Conservation (phyloP, 768 basidiomycete species). For the Leccinellum luteum region DNA sequence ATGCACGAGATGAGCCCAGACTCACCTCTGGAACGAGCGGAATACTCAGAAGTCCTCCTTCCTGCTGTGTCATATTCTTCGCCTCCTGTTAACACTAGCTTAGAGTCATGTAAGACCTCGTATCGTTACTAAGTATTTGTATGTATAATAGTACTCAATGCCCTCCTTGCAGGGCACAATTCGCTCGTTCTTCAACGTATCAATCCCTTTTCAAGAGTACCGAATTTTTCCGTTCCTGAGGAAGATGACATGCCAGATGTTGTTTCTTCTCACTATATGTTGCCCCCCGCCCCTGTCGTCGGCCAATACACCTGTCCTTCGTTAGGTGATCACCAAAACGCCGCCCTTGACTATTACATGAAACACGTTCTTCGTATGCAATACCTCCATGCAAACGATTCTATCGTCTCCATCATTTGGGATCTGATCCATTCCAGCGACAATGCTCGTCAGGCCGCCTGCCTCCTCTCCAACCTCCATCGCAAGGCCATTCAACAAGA, state of each 20-base stretch:
- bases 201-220: slow-evolving; percentile 27
- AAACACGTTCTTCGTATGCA: slow-evolving; percentile 61
- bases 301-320: slow-evolving; percentile 14
- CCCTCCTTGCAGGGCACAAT: slow-evolving; percentile 50
- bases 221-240: slow-evolving; percentile 9
- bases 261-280: slow-evolving; percentile 23
- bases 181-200: slow-evolving; percentile 23
- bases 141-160: slow-evolving; percentile 68
- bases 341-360: slow-evolving; percentile 47
- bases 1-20: slow-evolving; percentile 34
- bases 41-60: slow-evolving; percentile 30
- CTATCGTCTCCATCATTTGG: slow-evolving; percentile 47
- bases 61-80: slow-evolving; percentile 30
- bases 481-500: slow-evolving; percentile 30
- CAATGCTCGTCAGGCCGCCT: slow-evolving; percentile 56
- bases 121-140: slow-evolving; percentile 67
- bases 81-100: slow-evolving; percentile 46
- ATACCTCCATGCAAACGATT: slow-evolving; percentile 62
- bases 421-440: slow-evolving; percentile 45
- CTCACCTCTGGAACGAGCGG: slow-evolving; percentile 32
- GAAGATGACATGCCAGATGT: slow-evolving; percentile 20
- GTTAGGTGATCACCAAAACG: slow-evolving; percentile 18
- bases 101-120: slow-evolving; percentile 73
- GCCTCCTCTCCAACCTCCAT: slow-evolving; percentile 63
- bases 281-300: slow-evolving; percentile 7